A percentile compares a stretch with the other conserved stretches of the same genome.
These are phyloP conservation scores for Daldinia loculata DNA, from an alignment of 495 filamentous ascomycete genomes.

Conservation along the genomic window DNA sequence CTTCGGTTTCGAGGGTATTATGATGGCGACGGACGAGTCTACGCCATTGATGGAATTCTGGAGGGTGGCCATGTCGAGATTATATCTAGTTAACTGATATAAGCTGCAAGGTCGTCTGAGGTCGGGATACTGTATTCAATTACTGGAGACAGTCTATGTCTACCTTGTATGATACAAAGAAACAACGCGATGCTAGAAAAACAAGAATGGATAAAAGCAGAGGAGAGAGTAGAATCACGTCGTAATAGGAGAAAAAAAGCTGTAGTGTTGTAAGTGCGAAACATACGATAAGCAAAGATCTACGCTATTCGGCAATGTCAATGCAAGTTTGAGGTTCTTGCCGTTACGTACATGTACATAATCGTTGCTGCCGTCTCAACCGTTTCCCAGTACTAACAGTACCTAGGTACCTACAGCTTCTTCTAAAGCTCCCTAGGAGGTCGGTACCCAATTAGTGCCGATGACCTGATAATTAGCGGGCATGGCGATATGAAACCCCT, in stretches of 20 bases:
- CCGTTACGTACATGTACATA: neutral
- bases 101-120: conserved; percentile 1
- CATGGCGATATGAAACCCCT: conserved; percentile 31
- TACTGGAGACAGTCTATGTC: conserved; percentile 14
- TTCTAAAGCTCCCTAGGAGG: conserved; percentile 7
- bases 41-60: conserved; percentile 55
- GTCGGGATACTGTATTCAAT: conserved; percentile 10
- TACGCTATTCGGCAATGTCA: conserved; percentile 25
- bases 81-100: conserved; percentile 2
- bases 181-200: conserved; percentile 3
- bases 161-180: conserved; percentile 12
- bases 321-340: conserved; percentile 21
- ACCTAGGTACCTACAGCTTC: neutral
- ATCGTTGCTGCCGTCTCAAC: neutral
- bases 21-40: conserved; percentile 62
- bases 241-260: conserved; percentile 13
- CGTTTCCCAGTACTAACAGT: neutral
- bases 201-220: neutral
- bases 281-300: conserved; percentile 32
- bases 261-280: conserved; percentile 7
- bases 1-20: conserved; percentile 69
- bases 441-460: conserved; percentile 21
- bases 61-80: conserved; percentile 49
- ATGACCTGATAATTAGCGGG: conserved; percentile 26
- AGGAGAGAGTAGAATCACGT: neutral